Evolutionary conservation across 2,329 filamentous ascomycete species (phyloP).

Genomic region (Fusarium stilboides): DNA sequence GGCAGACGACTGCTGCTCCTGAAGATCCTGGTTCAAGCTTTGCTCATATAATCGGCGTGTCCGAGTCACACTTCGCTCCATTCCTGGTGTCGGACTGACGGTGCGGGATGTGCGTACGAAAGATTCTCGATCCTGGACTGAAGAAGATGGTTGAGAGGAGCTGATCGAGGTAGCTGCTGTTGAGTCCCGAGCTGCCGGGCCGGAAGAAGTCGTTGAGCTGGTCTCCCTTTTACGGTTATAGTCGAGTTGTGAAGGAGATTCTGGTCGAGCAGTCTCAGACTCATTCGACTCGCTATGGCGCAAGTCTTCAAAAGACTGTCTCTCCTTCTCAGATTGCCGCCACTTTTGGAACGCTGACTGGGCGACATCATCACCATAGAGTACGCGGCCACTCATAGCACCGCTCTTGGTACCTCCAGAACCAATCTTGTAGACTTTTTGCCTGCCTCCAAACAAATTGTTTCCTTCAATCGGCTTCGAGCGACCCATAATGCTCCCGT

Average conservation of each 20-base stretch:
- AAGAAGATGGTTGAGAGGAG: constrained; percentile 74
- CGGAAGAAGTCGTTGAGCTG: constrained; percentile 84
- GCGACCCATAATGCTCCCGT: constrained; percentile 85
- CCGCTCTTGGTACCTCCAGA: constrained; percentile 62
- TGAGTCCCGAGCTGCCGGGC: constrained; percentile 79
- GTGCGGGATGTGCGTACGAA: constrained; percentile 57
- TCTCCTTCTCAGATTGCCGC: constrained; percentile 72
- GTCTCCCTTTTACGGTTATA: constrained; percentile 87
- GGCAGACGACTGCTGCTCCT: constrained; percentile 84
- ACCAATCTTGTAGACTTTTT: constrained; percentile 93
- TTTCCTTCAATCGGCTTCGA: constrained; percentile 90
- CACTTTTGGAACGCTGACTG: constrained; percentile 87
- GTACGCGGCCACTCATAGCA: constrained; percentile 75
- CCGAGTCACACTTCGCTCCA: constrained; percentile 79
- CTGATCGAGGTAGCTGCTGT: constrained; percentile 90
- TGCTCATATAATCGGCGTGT: constrained; percentile 86
- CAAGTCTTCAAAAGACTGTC: constrained; percentile 57
- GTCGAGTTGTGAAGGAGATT: constrained; percentile 68
- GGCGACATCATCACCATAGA: constrained; percentile 91
- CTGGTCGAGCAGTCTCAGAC: constrained; percentile 51
- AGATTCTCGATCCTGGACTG: constrained; percentile 66
- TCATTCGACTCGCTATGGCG: constrained; percentile 42
- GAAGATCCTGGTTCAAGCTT: constrained; percentile 82
- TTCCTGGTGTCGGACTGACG: constrained; percentile 56
- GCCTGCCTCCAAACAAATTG: constrained; percentile 91